Conservation (phyloP, 768 basidiomycete species). For the Lentinula raphanica region DNA sequence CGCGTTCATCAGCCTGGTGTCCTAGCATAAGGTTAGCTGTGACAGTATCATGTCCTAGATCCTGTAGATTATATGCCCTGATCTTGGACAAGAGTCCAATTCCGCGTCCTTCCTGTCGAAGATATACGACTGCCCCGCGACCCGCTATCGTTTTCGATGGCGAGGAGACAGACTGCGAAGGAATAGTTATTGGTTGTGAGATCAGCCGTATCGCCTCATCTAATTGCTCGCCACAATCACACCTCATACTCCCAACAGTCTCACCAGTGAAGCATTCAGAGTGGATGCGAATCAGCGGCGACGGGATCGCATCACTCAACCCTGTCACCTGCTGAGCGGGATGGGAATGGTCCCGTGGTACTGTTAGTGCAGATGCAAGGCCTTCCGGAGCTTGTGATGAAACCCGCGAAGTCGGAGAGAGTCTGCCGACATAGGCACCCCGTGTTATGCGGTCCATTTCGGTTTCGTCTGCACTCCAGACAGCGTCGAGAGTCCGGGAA, state of each 20-base stretch:
- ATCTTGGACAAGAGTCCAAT: constrained; percentile 96
- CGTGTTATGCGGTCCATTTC: constrained; percentile 90
- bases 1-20: constrained; percentile 88
- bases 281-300: constrained; percentile 90
- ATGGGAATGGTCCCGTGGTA: not conserved
- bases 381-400: constrained; percentile 33
- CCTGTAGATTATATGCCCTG: constrained; percentile 95
- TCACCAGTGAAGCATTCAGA: constrained; percentile 99
- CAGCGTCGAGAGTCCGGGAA: constrained; percentile 72
- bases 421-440: constrained; percentile 88
- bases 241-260: constrained; percentile 96
- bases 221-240: constrained; percentile 97
- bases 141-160: constrained; percentile 57
- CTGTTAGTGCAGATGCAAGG: constrained; percentile 1
- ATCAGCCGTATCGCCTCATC: constrained; percentile 95
- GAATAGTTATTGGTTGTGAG: constrained; percentile 57
- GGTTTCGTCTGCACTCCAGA: constrained; percentile 83
- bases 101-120: constrained; percentile 96
- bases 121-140: constrained; percentile 89
- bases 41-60: constrained; percentile 98
- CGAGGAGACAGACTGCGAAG: constrained; percentile 25
- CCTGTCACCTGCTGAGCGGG: not conserved
- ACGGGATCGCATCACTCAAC: constrained; percentile 37
- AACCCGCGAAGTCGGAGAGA: constrained; percentile 50
- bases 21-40: constrained; percentile 94